Percentiles rank a stretch among this genome's conserved stretches.
Evolutionary conservation across 352 stramenopile species (phyloP).

Genomic region (Globisporangium solare): DNA sequence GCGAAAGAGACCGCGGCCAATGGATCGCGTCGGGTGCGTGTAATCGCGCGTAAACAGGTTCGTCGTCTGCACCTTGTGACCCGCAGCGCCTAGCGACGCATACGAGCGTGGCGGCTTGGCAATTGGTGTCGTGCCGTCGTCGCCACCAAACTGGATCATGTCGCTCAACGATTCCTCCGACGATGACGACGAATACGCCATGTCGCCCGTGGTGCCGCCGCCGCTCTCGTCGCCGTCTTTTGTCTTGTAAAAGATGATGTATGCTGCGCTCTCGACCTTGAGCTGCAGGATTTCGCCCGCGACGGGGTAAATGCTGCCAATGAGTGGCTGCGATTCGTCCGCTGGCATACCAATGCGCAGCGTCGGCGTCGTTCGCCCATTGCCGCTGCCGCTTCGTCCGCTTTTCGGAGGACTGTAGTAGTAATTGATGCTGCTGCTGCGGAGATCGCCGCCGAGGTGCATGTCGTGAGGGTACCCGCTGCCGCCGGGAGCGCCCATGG

Average conservation of each 20-base stretch:
- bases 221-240: slow-evolving; percentile 30
- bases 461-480: slow-evolving; percentile 22
- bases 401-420: slow-evolving; percentile 32
- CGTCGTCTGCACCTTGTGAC: slow-evolving; percentile 83
- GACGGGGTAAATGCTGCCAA: slow-evolving; percentile 66
- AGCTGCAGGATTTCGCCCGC: slow-evolving; percentile 66
- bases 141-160: slow-evolving; percentile 25
- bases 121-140: slow-evolving; percentile 24
- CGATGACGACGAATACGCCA: slow-evolving; percentile 41
- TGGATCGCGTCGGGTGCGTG: slow-evolving; percentile 69
- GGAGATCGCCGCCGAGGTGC: slow-evolving; percentile 9
- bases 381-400: slow-evolving; percentile 24
- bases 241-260: slow-evolving; percentile 88
- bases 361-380: slow-evolving; percentile 52
- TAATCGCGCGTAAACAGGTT: slow-evolving; percentile 85
- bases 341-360: slow-evolving; percentile 43
- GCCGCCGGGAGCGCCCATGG: slow-evolving; percentile 35
- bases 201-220: slow-evolving; percentile 29
- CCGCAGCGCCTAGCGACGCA: slow-evolving; percentile 68
- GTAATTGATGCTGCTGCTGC: slow-evolving; percentile 7
- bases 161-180: slow-evolving; percentile 41
- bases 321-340: slow-evolving; percentile 60
- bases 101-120: slow-evolving; percentile 61
- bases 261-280: slow-evolving; percentile 70
- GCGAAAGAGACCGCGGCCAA: slow-evolving; percentile 74